These are phyloP conservation scores for Pyrus pyrifolia DNA, from an alignment of 306 rosid genomes.

Conservation along the genomic window DNA sequence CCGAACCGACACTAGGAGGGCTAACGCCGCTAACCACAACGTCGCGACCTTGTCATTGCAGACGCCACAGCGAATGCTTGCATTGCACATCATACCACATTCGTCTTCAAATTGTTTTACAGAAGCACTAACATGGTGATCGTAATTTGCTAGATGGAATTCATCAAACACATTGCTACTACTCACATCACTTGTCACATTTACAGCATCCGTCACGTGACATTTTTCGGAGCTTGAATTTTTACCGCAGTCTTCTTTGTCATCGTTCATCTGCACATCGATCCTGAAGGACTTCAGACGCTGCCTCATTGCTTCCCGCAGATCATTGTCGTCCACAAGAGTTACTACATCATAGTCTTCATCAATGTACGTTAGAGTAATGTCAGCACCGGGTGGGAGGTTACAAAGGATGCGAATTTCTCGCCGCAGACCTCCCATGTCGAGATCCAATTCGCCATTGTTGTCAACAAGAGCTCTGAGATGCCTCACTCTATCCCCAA, in stretches of 20 bases:
- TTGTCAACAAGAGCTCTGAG: slow-evolving; percentile 47
- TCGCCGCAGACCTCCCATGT: slow-evolving; percentile 47
- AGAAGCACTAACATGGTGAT: neutral
- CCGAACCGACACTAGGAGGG: neutral
- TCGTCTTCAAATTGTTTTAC: slow-evolving; percentile 18
- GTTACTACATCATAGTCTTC: slow-evolving; percentile 84
- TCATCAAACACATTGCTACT: neutral
- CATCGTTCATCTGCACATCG: slow-evolving; percentile 44
- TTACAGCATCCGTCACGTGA: neutral
- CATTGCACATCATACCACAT: slow-evolving; percentile 50
- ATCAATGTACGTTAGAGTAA: slow-evolving; percentile 59
- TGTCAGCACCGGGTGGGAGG: slow-evolving; percentile 44
- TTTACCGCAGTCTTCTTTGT: slow-evolving; percentile 12
- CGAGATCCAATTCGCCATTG: slow-evolving; percentile 47
- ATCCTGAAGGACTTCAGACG: slow-evolving; percentile 61
- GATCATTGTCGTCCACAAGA: slow-evolving; percentile 71
- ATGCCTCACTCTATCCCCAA: slow-evolving; percentile 58
- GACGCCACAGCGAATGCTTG: slow-evolving; percentile 62
- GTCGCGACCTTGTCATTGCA: slow-evolving; percentile 21
- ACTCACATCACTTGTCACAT: neutral
- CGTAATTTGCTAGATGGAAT: neutral
- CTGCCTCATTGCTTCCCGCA: slow-evolving; percentile 64
- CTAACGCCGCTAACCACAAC: neutral
- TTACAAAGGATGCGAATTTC: slow-evolving; percentile 43
- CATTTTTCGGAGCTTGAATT: slow-evolving; percentile 18